Evolutionary conservation across 371 early-diverging fungal genomes (phyloP), one percentile per base, ranked within the genome.

Genomic region (Mortierella sp.): DNA sequence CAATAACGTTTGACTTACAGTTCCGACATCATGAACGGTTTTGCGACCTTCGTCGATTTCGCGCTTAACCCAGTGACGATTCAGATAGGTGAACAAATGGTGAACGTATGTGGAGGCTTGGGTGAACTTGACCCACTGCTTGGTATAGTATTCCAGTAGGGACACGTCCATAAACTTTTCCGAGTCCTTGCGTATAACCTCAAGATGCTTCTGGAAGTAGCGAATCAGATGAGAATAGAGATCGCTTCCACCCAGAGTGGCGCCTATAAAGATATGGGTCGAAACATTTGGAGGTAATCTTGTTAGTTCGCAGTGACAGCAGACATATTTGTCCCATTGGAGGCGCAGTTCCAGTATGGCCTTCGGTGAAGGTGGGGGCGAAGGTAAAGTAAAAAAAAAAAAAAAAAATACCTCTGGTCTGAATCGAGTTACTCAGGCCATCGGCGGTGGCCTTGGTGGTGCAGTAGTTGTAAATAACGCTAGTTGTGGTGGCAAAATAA

Each of bases 31-130:
- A 81, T 95, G 94, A n/a, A 97, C 93, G 47, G 88, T 90, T 84
- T 92, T 93, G 84, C 91, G 90, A 54, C 97, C 96, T 70, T 98
- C 98, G 60, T 97, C 97, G 55, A 95, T 93, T 86, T 97, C 96
- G 71, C 98, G 90, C 84, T 95, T 96, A 49, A 98, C 95, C 98
- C 99, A 98, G 80, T 97, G 96, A 49, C 98, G 93, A 84, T 99
- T 99, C 57, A 99, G 87, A 80, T 99, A 99, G 55, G 90, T 88
- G 78, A 98, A 97, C 62, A 97, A 89, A 77, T 97, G 96, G 84
- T 97, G 92, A 54, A 98, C 91, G 67, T 90, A 92, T 54, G 90
- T 90, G 20, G 96, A 90, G 4, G 97, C 96, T 16, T 90, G 88
- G 11, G 96, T 96, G 84, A 93, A 99, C 73, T 92, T 90, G 51